Conservation (phyloP, 2,329 filamentous ascomycete species). For the Arthrobotrys musiformis region DNA sequence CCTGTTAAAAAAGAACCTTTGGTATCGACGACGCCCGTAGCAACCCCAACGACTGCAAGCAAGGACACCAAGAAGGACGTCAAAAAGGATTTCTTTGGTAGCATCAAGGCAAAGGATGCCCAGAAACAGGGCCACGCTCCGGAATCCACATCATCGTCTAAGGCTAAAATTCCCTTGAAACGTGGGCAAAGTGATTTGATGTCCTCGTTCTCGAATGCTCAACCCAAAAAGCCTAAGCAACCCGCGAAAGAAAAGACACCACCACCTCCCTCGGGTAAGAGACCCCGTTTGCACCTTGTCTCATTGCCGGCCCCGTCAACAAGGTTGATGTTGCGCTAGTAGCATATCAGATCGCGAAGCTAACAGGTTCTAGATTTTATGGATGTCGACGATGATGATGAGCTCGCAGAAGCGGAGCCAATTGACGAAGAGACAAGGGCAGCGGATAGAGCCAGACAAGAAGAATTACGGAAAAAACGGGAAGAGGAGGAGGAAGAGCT, state of each 20-base stretch:
- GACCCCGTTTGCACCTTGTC: too few species aligned
- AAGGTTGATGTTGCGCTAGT: background rate
- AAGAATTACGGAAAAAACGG: slow-evolving; percentile 64
- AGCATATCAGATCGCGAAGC: background rate
- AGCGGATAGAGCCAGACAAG: slow-evolving; percentile 57
- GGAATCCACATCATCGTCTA: slow-evolving; percentile 25
- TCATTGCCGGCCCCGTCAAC: too few species aligned
- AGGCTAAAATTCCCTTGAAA: slow-evolving; percentile 40
- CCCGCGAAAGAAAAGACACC: slow-evolving; percentile 59
- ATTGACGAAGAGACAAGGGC: slow-evolving; percentile 62
- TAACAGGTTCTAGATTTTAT: slow-evolving; percentile 46
- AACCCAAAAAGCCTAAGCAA: slow-evolving; percentile 61
- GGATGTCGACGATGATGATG: slow-evolving; percentile 65
- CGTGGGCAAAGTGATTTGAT: slow-evolving; percentile 54
- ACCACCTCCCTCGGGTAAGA: slow-evolving; percentile 36
- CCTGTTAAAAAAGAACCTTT: slow-evolving; percentile 50
- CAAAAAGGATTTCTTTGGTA: slow-evolving; percentile 41
- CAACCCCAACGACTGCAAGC: slow-evolving; percentile 2
- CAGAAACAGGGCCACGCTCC: slow-evolving; percentile 15
- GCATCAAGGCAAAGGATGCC: slow-evolving; percentile 36
- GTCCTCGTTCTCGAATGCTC: slow-evolving; percentile 51
- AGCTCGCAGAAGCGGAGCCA: slow-evolving; percentile 68
- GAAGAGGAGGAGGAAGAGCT: slow-evolving; percentile 75
- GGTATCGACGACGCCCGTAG: background rate
- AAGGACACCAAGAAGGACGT: slow-evolving; percentile 45